Conservation (phyloP, 805 yeast species). For the Helenozyma baotianmanensis region DNA sequence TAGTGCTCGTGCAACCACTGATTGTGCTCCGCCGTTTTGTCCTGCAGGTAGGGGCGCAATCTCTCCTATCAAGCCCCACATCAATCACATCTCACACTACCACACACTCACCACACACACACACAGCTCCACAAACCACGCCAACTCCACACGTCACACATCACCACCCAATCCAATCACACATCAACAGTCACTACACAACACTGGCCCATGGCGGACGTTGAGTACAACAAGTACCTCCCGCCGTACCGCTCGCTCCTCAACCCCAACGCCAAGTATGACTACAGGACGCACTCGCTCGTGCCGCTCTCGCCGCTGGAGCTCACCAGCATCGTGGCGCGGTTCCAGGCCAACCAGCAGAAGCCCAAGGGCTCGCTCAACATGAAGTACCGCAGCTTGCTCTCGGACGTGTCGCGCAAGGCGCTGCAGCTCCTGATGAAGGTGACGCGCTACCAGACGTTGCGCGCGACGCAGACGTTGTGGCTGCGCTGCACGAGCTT, state of each 20-base stretch:
- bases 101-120: no score
- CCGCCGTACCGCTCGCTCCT: slow-evolving; percentile 53
- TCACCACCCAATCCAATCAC: no score
- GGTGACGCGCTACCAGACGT: slow-evolving; percentile 13
- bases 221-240: slow-evolving; percentile 22
- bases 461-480: slow-evolving; percentile 4
- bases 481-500: slow-evolving; percentile 15
- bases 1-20: no score
- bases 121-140: no score
- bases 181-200: no score
- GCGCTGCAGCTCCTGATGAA: slow-evolving; percentile 35
- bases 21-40: no score
- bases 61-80: no score
- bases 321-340: slow-evolving; percentile 18
- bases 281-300: slow-evolving; percentile 44
- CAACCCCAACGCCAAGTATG: slow-evolving; percentile 46
- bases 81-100: no score
- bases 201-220: slow-evolving; percentile 14
- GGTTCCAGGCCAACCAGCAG: slow-evolving; percentile 13
- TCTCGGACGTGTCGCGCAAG: slow-evolving; percentile 45
- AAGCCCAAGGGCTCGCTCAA: slow-evolving; percentile 21
- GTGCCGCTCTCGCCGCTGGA: slow-evolving; percentile 35
- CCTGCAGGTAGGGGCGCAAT: no score
- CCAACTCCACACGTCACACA: no score
- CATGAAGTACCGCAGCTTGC: slow-evolving; percentile 46